A percentile compares a stretch with the other conserved stretches of the same genome.
These are phyloP conservation scores for Fusarium agapanthi DNA, from an alignment of 2,329 filamentous ascomycete species.

Conservation along the genomic window DNA sequence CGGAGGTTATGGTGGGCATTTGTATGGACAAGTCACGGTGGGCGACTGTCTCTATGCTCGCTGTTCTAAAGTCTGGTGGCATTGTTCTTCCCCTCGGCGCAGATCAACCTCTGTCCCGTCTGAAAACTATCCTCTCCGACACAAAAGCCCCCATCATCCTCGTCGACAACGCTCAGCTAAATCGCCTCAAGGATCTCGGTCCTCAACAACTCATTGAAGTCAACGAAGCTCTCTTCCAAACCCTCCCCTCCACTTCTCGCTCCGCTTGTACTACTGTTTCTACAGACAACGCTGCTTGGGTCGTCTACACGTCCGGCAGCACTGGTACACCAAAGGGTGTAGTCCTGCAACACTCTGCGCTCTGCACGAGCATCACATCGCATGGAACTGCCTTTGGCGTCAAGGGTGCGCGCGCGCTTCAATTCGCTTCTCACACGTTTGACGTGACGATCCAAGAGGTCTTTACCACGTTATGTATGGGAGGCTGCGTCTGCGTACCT, in stretches of 20 bases:
- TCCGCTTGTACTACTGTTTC: background rate
- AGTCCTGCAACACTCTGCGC: background rate
- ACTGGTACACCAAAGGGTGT: background rate
- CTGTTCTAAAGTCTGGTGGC: background rate
- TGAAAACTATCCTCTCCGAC: background rate
- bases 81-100: background rate
- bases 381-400: background rate
- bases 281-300: background rate
- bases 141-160: background rate
- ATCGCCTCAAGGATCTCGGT: background rate
- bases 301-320: background rate
- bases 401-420: background rate
- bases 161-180: background rate
- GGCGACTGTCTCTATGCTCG: background rate
- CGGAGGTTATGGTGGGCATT: background rate
- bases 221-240: background rate
- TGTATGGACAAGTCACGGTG: slow-evolving; percentile 2
- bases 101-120: background rate
- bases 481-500: background rate
- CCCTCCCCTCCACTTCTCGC: background rate
- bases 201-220: background rate
- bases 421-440: background rate
- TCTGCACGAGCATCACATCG: background rate
- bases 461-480: background rate
- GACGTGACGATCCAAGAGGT: background rate